Base-by-base conservation (phyloP, 257 asterid genomes). In the Oldenlandia corymbosa region DNA sequence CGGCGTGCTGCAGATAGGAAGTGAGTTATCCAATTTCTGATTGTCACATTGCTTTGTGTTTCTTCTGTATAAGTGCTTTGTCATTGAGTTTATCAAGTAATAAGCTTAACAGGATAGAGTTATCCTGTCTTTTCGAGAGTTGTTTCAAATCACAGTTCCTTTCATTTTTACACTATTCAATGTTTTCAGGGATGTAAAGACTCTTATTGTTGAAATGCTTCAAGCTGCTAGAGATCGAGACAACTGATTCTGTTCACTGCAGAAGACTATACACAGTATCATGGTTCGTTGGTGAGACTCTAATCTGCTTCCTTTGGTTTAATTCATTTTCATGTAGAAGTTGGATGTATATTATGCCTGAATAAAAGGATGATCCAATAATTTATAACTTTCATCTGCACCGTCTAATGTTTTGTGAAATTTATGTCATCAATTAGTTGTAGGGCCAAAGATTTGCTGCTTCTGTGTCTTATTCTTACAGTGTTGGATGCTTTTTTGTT, bases 181-280 rank as follows among this genome's bases (percentile, higher is more conserved):
- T 43, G 54, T 21, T 70, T 66, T 47, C 65, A 90, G 97, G 87
- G 95, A 87, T 57, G 88, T 87, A 73, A 90, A 90, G 85, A 82
- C 85, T 26, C 85, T 90, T 66, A 87, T 90, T 65, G 90, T 90
- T 31, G 94, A 87, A 82, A 87, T 90, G 97, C 94, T 90, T 75
- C 80, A 85, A 76, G 95, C 94, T 41, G 94, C 97, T 66, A 81
- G 63, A 77, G 59, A 63, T 21, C 67, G 63, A 67, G 77, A 76
- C 72, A 73, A 62, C 65, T 84, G 77, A 75, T 65, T 37, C 51
- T 34, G 27, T n/a, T n/a, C n/a, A n/a, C 42, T 34, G 10, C 5
- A 46, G 37, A 47, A 36, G 37, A n/a, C 32, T 32, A 14, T 7
- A 17, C 17, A 50, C 17, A 60, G 59, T 49, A 36, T 5, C 26